phyloP scores from a whole-genome alignment of 176 grass and related monocot genomes.

The Phragmites australis region DNA sequence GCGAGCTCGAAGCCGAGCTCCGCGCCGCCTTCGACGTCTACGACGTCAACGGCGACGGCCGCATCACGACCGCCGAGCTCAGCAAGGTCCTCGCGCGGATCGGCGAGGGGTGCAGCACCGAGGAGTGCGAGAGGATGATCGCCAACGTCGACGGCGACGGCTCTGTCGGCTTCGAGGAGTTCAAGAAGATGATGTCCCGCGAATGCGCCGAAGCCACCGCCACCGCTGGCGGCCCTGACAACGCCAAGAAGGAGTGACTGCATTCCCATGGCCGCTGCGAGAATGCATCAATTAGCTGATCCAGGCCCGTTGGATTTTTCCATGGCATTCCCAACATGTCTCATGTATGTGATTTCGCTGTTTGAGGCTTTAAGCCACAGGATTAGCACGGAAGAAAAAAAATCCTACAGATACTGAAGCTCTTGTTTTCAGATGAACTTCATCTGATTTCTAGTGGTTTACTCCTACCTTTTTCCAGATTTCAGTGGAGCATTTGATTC shows the following conservation, averaged over 20 bases:
- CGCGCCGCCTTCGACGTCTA: slow-evolving; percentile 75
- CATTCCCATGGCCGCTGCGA: no score
- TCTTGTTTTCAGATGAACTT: not conserved
- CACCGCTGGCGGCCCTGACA: not conserved
- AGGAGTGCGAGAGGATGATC: slow-evolving; percentile 81
- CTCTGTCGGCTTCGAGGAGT: slow-evolving; percentile 75
- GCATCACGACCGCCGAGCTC: slow-evolving; percentile 76
- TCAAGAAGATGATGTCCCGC: slow-evolving; percentile 86
- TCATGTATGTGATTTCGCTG: not conserved
- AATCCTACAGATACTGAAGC: no score
- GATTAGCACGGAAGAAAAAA: not conserved
- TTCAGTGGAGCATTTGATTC: not conserved
- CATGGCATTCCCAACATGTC: not conserved
- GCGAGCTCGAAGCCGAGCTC: slow-evolving; percentile 56
- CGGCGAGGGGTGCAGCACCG: slow-evolving; percentile 52
- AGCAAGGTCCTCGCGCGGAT: slow-evolving; percentile 53
- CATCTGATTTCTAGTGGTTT: not conserved
- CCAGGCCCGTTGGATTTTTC: not conserved
- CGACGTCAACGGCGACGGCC: slow-evolving; percentile 65
- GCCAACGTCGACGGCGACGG: slow-evolving; percentile 79
- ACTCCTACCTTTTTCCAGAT: not conserved
- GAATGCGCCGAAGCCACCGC: not conserved
- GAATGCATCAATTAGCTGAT: not conserved
- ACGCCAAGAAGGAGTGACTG: slow-evolving; percentile 42
- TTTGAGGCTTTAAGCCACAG: not conserved